Base-by-base conservation (phyloP, 768 basidiomycete genomes). In the Naganishia vaughanmartiniae region DNA sequence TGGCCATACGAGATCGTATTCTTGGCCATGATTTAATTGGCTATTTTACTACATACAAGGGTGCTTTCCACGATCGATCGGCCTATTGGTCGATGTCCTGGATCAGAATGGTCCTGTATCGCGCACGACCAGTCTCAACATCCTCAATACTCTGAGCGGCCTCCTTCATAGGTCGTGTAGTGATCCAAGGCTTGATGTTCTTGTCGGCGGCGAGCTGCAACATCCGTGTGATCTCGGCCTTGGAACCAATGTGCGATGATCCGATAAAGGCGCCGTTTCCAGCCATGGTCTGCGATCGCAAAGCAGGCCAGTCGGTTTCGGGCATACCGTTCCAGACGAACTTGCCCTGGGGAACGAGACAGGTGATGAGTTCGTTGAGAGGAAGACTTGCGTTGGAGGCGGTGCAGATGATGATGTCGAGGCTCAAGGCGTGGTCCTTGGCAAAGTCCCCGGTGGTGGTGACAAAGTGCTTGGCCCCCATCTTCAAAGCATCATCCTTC, bases 271-370 rank as follows among this genome's bases (percentile, higher is more conserved):
- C 73, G 19, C 74, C 74, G 70, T 74, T 74, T 2, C 54, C 36
- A n/a, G 77, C 77, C 69, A 83, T 78, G 45, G 82, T 76, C 71
- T 83, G 82, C 12, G 83, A 77, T 30, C 80, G 75, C 57, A 85
- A 70, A 28, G 80, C 75, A 1, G 85, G 84, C 19, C 86, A 78
- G 33, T 82, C 79, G 15, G 84, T 82, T 63, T 87, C 85, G 11
- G 87, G 87, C 42, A 87, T 76, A 54, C 86, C 86, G 55, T 88
- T 87, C 75, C 84, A 84, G 70, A 88, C 83, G 74, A 87, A 82
- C n/a, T 83, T 81, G 7, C 87, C 86, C 70, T 85, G 84, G 4
- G 87, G 84, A 26, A 82, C 82, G 34, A 88, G 83, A 56, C 85
- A 85, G 19, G 80, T 81, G 45, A 88, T 83, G 73, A 88, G 85